Percentiles rank a stretch among this genome's conserved stretches.
These are phyloP conservation scores for Fusarium globosum DNA, from an alignment of 2,329 filamentous ascomycete species.

Conservation along the genomic window DNA sequence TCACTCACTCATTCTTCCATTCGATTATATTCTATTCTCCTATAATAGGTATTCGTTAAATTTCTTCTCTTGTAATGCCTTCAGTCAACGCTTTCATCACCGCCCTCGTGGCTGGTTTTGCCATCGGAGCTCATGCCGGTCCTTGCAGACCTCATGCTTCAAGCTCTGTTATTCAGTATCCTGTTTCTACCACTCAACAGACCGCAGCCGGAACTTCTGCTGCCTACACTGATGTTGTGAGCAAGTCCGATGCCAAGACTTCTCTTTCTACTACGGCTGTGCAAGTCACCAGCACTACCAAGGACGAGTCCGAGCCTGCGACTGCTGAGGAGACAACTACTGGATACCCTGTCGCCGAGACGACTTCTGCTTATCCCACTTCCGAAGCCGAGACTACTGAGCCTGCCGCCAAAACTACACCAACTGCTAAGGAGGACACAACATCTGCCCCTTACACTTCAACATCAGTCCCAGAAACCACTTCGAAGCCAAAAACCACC, in stretches of 20 bases:
- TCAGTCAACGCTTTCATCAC: slow-evolving; percentile 23
- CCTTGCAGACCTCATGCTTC: slow-evolving; percentile 29
- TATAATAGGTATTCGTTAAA: background rate
- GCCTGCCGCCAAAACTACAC: background rate
- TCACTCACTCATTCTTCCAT: slow-evolving; percentile 1
- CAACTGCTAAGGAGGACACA: background rate
- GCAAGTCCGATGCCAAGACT: background rate
- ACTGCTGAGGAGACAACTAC: background rate
- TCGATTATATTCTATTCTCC: slow-evolving; percentile 6
- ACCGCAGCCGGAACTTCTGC: background rate
- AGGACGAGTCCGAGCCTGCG: slow-evolving; percentile 6
- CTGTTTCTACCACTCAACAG: background rate
- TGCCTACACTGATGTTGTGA: background rate
- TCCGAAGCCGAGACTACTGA: background rate
- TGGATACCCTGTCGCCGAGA: background rate
- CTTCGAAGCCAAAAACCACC: slow-evolving; percentile 17
- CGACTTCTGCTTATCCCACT: background rate
- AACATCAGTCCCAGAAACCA: background rate
- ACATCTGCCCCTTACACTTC: slow-evolving; percentile 1
- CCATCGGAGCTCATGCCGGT: slow-evolving; percentile 25
- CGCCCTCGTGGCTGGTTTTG: slow-evolving; percentile 29
- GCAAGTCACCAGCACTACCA: slow-evolving; percentile 1
- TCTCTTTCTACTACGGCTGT: slow-evolving; percentile 7
- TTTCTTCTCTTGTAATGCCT: slow-evolving; percentile 19
- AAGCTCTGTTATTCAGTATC: slow-evolving; percentile 7